These are phyloP conservation scores for Candida alai DNA, from an alignment of 805 yeast species.

Conservation along the genomic window DNA sequence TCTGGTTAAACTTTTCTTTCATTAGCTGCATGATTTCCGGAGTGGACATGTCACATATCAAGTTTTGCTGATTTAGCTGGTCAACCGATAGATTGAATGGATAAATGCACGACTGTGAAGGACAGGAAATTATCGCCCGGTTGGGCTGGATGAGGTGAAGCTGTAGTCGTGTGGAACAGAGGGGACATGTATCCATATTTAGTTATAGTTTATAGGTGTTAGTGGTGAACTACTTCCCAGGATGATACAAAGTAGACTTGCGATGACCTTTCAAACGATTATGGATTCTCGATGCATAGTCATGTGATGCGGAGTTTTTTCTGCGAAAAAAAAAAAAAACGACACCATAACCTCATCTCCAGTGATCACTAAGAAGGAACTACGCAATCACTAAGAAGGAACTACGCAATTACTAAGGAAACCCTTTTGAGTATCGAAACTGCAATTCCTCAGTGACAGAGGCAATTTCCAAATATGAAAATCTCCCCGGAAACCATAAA, in stretches of 20 bases:
- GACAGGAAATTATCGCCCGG: slow-evolving; percentile 26
- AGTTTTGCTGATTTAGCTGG: slow-evolving; percentile 23
- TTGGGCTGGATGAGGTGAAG: slow-evolving; percentile 26
- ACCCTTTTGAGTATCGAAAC: not conserved
- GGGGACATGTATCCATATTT: slow-evolving; percentile 24
- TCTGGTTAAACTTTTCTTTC: slow-evolving; percentile 20
- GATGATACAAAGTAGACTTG: no score
- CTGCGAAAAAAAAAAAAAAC: no score
- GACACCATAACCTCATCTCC: no score
- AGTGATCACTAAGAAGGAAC: no score
- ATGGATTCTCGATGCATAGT: no score
- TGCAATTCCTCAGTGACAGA: not conserved
- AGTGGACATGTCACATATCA: slow-evolving; percentile 17
- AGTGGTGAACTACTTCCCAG: no score
- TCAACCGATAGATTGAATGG: slow-evolving; percentile 30
- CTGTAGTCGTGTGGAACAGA: slow-evolving; percentile 20
- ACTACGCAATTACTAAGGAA: no score
- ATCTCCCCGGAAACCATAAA: slow-evolving; percentile 62
- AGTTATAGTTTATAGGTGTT: no score
- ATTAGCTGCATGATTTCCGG: slow-evolving; percentile 25
- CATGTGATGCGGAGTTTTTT: no score
- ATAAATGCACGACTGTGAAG: slow-evolving; percentile 24
- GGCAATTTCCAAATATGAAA: slow-evolving; percentile 32
- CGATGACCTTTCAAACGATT: no score
- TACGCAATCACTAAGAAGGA: no score